Conservation (phyloP, 1,284 basidiomycete species). For the Termitomyces sp. region DNA sequence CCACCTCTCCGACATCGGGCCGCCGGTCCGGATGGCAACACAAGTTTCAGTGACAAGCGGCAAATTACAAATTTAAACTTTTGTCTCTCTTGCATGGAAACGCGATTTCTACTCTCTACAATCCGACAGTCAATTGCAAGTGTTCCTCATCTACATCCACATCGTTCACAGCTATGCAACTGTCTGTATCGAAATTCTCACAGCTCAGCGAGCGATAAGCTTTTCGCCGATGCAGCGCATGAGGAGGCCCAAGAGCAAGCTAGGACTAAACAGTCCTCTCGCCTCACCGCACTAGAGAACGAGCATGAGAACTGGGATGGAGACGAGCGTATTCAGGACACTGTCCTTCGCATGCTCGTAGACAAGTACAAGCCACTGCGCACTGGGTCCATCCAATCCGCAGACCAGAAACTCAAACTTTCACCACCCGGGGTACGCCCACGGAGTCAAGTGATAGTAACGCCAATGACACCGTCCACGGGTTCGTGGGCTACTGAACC, state of each 20-base stretch:
- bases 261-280: conserved; percentile 10
- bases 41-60: neutral
- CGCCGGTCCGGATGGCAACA: neutral
- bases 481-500: conserved; percentile 43
- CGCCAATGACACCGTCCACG: conserved; percentile 13
- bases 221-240: conserved; percentile 63
- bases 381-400: conserved; percentile 54
- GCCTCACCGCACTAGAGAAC: conserved; percentile 31
- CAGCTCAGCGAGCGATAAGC: conserved; percentile 54
- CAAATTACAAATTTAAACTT: neutral
- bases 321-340: conserved; percentile 68
- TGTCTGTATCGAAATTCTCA: conserved; percentile 38
- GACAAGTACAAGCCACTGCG: conserved; percentile 82
- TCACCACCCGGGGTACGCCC: conserved; percentile 19
- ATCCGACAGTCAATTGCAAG: neutral
- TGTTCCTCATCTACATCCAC: neutral
- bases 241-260: conserved; percentile 42
- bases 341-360: conserved; percentile 79
- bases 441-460: conserved; percentile 9
- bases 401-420: conserved; percentile 69
- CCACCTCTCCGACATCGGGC: neutral
- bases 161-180: neutral
- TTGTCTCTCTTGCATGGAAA: conserved; percentile 28
- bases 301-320: conserved; percentile 69
- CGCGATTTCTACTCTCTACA: neutral